A percentile compares a stretch with the other conserved stretches of the same genome.
Conservation (phyloP, 352 stramenopile species). For the Globisporangium sylvaticum region DNA sequence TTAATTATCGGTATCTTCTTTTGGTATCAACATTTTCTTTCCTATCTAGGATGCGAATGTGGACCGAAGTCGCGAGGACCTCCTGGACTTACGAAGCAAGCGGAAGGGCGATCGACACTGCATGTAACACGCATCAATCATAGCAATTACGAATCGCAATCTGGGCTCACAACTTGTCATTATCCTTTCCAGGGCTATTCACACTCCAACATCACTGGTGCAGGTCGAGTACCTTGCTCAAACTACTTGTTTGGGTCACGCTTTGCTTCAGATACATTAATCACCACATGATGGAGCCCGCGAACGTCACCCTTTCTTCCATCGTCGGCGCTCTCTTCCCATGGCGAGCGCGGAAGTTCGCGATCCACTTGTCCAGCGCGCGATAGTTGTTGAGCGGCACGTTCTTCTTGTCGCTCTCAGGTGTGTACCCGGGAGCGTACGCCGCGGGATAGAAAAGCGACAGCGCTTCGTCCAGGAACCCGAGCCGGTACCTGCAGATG, state of each 20-base stretch:
- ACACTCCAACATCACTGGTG: neutral
- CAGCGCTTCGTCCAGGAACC: neutral
- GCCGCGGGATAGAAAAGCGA: neutral
- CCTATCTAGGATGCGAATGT: slow-evolving; percentile 38
- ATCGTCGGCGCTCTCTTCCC: neutral
- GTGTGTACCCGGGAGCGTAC: neutral
- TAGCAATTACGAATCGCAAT: neutral
- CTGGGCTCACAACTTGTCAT: neutral
- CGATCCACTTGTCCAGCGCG: neutral
- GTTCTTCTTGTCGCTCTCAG: neutral
- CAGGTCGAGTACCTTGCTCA: neutral
- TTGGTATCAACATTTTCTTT: neutral
- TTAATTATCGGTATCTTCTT: neutral
- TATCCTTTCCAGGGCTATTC: neutral
- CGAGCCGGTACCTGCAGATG: neutral
- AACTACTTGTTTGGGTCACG: no score
- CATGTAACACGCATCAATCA: slow-evolving; percentile 35
- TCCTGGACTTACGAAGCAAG: slow-evolving; percentile 82
- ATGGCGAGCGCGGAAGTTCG: neutral
- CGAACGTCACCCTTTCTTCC: neutral
- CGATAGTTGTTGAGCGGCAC: neutral
- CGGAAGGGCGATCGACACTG: slow-evolving; percentile 87
- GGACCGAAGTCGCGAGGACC: slow-evolving; percentile 73
- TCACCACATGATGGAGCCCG: neutral
- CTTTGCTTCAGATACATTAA: no score